These are phyloP conservation scores for Hypsizygus ulmarius DNA, from an alignment of 1,284 basidiomycete species.

Conservation along the genomic window DNA sequence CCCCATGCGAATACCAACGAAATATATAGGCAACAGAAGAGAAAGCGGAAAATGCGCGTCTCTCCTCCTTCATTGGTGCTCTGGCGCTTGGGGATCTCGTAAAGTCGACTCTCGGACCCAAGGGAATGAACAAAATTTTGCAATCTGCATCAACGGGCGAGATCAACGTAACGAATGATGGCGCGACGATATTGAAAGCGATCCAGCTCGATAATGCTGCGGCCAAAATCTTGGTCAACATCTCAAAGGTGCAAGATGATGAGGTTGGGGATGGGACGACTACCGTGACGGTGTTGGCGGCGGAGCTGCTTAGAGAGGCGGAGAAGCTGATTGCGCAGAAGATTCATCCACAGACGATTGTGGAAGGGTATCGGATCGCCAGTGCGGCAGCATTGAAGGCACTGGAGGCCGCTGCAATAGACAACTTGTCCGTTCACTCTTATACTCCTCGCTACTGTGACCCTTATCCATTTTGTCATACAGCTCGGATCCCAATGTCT, in stretches of 20 bases:
- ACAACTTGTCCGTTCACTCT: constrained; percentile 65
- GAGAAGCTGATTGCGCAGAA: constrained; percentile 92
- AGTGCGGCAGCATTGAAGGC: constrained; percentile 84
- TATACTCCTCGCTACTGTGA: neutral
- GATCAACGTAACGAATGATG: constrained; percentile 98
- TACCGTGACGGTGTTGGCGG: constrained; percentile 89
- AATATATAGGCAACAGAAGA: constrained; percentile 87
- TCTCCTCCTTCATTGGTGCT: constrained; percentile 97
- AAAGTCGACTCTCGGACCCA: constrained; percentile 97
- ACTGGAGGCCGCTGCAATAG: constrained; percentile 77
- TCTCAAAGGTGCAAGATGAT: constrained; percentile 99
- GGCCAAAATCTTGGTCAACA: constrained; percentile 99
- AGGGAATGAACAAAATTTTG: constrained; percentile 95
- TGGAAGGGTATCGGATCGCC: constrained; percentile 97
- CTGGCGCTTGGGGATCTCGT: constrained; percentile 96
- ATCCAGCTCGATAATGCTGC: constrained; percentile 99
- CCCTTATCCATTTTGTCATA: constrained; percentile 7
- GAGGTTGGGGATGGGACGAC: constrained; percentile 99
- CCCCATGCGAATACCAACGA: no score
- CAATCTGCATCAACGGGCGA: constrained; percentile 91
- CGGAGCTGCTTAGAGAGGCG: constrained; percentile 92
- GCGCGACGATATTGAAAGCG: constrained; percentile 96
- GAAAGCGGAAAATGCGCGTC: constrained; percentile 97
- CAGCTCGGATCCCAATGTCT: constrained; percentile 71
- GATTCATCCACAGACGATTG: constrained; percentile 98